A percentile compares a stretch with the other conserved stretches of the same genome.
phyloP scores from a whole-genome alignment of 2,329 filamentous ascomycete species.

The Fusarium tricinctum region DNA sequence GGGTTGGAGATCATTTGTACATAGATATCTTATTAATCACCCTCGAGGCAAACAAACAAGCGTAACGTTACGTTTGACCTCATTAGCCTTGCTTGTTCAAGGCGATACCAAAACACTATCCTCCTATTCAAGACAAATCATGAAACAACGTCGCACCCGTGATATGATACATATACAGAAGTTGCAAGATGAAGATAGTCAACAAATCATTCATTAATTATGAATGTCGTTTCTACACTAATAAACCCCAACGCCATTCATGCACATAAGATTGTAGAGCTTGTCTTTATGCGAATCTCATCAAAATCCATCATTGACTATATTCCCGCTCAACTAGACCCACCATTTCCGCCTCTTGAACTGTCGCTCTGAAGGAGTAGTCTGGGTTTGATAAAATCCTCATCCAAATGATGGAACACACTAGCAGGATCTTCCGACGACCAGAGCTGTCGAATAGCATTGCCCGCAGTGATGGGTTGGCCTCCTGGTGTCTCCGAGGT shows the following conservation, averaged over 20 bases:
- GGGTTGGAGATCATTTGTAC: constrained; percentile 38
- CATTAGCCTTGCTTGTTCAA: constrained; percentile 29
- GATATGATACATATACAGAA: not conserved
- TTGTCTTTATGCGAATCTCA: constrained; percentile 14
- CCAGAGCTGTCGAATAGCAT: constrained; percentile 84
- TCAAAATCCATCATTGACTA: constrained; percentile 17
- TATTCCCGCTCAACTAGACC: constrained; percentile 38
- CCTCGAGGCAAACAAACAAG: constrained; percentile 27
- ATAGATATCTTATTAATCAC: constrained; percentile 43
- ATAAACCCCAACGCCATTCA: constrained; percentile 47
- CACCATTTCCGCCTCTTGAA: constrained; percentile 48
- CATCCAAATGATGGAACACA: constrained; percentile 92
- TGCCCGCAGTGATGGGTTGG: constrained; percentile 75
- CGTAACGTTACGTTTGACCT: constrained; percentile 24
- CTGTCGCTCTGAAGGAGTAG: constrained; percentile 81
- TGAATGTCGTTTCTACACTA: constrained; percentile 40
- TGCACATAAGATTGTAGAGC: constrained; percentile 44
- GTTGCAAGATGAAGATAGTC: not conserved
- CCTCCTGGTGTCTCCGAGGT: constrained; percentile 49
- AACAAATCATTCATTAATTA: constrained; percentile 36
- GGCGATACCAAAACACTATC: constrained; percentile 34
- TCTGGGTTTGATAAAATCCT: constrained; percentile 95
- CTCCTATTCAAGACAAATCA: constrained; percentile 15
- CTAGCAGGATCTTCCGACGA: constrained; percentile 89
- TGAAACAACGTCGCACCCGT: not conserved